A percentile compares a stretch with the other conserved stretches of the same genome.
Evolutionary conservation across 768 basidiomycete species (phyloP).

Genomic region (Agrocybe pediades): DNA sequence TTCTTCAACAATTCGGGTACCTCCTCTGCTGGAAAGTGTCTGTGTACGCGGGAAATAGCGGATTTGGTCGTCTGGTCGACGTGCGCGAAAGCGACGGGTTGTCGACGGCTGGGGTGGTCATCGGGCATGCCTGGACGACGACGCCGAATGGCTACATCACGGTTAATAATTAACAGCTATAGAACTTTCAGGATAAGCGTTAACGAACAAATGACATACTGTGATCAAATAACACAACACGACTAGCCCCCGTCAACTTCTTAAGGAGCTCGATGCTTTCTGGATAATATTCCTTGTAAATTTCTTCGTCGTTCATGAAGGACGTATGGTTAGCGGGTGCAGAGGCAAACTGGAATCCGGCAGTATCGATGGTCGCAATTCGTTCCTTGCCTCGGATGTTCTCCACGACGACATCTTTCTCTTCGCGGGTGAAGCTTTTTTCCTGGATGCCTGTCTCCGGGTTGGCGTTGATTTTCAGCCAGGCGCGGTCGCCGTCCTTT

Average conservation of each 20-base stretch:
- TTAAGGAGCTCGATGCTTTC: constrained; percentile 63
- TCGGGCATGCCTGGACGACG: constrained; percentile 38
- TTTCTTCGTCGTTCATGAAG: constrained; percentile 52
- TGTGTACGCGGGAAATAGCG: constrained; percentile 46
- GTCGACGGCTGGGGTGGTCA: constrained; percentile 37
- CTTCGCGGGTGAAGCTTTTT: constrained; percentile 33
- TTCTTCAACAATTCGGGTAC: constrained; percentile 42
- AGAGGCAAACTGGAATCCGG: constrained; percentile 49
- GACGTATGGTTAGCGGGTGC: constrained; percentile 43
- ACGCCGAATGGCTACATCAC: constrained; percentile 43
- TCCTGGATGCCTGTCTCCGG: constrained; percentile 32
- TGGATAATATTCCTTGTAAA: constrained; percentile 57
- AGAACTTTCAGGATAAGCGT: background rate
- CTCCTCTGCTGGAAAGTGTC: constrained; percentile 50
- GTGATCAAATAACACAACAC: constrained; percentile 61
- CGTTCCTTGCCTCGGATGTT: constrained; percentile 55
- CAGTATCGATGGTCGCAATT: constrained; percentile 43
- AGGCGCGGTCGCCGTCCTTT: constrained; percentile 36
- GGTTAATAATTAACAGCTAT: background rate
- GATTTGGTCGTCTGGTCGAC: constrained; percentile 54
- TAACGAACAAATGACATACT: constrained; percentile 39
- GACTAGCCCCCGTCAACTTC: constrained; percentile 57
- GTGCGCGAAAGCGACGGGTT: constrained; percentile 48
- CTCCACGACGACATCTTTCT: constrained; percentile 42
- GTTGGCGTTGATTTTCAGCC: constrained; percentile 34